A percentile compares a stretch with the other conserved stretches of the same genome.
phyloP scores from a whole-genome alignment of 2,329 filamentous ascomycete genomes.

The Arachnomyces sp. region DNA sequence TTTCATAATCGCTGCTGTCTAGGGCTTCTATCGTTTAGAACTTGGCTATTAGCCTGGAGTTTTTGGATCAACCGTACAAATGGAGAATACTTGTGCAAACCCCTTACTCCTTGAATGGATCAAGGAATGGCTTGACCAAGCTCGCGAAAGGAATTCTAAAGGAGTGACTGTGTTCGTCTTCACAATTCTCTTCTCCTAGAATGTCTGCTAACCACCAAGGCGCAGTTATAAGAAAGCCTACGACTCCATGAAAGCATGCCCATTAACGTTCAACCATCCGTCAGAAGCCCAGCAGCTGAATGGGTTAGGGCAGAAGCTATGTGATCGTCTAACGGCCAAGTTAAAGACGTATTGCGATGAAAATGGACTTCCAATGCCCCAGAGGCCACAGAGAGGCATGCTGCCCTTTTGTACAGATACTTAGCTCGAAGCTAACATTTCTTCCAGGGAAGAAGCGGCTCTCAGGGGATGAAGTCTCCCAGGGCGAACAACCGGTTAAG shows the following conservation, averaged over 20 bases:
- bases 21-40: too few species aligned
- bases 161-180: constrained; percentile 47
- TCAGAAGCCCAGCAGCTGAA: constrained; percentile 65
- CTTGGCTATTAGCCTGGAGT: too few species aligned
- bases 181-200: constrained; percentile 7
- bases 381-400: constrained; percentile 43
- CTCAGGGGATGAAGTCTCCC: constrained; percentile 20
- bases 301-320: constrained; percentile 66
- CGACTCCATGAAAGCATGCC: constrained; percentile 67
- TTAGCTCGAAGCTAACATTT: constrained; percentile 11
- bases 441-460: constrained; percentile 23
- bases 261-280: constrained; percentile 63
- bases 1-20: too few species aligned
- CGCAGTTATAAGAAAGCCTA: constrained; percentile 67
- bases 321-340: constrained; percentile 58
- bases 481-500: constrained; percentile 42
- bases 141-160: constrained; percentile 62
- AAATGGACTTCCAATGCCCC: constrained; percentile 62
- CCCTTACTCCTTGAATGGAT: constrained; percentile 66
- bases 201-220: not conserved
- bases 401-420: not conserved
- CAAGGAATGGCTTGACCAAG: constrained; percentile 67
- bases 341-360: constrained; percentile 52
- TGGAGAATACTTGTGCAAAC: constrained; percentile 52
- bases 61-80: constrained; percentile 10